Percentiles rank a stretch among this genome's conserved stretches.
phyloP scores from a whole-genome alignment of 768 basidiomycete genomes.

The Russula sp. region DNA sequence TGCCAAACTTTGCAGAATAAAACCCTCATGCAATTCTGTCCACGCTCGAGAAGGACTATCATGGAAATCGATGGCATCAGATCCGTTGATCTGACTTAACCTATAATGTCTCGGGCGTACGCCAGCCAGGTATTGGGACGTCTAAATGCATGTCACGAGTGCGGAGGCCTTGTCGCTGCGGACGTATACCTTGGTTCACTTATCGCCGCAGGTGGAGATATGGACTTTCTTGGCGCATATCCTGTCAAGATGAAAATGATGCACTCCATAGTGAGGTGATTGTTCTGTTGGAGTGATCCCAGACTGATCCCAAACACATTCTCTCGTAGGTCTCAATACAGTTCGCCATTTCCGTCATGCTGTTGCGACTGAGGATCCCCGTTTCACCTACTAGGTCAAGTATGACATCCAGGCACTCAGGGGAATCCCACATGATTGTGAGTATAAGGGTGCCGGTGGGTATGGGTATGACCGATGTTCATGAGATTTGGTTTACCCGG shows the following conservation, averaged over 20 bases:
- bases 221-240: constrained; percentile 72
- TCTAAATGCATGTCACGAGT: constrained; percentile 68
- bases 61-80: constrained; percentile 60
- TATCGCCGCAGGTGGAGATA: constrained; percentile 45
- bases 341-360: constrained; percentile 66
- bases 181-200: neutral
- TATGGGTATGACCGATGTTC: constrained; percentile 51
- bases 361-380: constrained; percentile 62
- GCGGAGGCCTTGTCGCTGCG: constrained; percentile 21
- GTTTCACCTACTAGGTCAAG: constrained; percentile 49
- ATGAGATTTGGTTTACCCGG: constrained; percentile 80
- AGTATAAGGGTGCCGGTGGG: constrained; percentile 42
- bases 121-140: constrained; percentile 67
- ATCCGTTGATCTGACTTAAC: constrained; percentile 35
- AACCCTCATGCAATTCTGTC: constrained; percentile 65
- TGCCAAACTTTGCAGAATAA: constrained; percentile 50
- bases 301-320: constrained; percentile 37
- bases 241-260: constrained; percentile 1
- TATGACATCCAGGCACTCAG: neutral
- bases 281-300: constrained; percentile 54
- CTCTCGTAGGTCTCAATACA: no score
- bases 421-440: constrained; percentile 39
- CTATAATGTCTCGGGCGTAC: neutral
- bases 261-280: constrained; percentile 67
- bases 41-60: constrained; percentile 65